A percentile compares a stretch with the other conserved stretches of the same genome.
These are phyloP conservation scores for Aspergillus fijiensis DNA, from an alignment of 2,329 filamentous ascomycete species.

Conservation along the genomic window DNA sequence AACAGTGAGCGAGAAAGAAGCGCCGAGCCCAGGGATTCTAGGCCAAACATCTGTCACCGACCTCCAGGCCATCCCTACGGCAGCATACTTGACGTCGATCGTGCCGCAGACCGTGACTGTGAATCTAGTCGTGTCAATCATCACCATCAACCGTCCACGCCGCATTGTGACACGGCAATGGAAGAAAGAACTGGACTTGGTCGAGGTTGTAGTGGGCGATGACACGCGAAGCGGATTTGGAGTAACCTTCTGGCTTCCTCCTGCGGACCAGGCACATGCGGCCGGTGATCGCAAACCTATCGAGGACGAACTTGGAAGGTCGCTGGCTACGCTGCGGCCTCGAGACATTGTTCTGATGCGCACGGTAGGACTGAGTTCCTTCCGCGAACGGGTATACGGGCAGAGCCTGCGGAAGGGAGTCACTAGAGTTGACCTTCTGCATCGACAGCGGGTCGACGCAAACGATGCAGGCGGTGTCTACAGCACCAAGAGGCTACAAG, in stretches of 20 bases:
- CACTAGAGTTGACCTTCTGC: conserved; percentile 68
- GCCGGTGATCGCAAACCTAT: conserved; percentile 11
- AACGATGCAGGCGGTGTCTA: conserved; percentile 60
- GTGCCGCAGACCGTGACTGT: conserved; percentile 78
- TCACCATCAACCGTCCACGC: conserved; percentile 67
- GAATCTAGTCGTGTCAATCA: conserved; percentile 76
- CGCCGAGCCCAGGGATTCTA: conserved; percentile 19
- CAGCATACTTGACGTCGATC: conserved; percentile 64
- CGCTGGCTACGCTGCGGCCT: conserved; percentile 54
- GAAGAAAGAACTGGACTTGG: conserved; percentile 58
- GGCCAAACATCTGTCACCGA: conserved; percentile 56
- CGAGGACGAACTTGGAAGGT: conserved; percentile 39
- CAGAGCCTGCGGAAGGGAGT: conserved; percentile 73
- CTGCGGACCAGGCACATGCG: conserved; percentile 23
- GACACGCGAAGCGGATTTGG: conserved; percentile 78
- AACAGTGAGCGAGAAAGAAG: conserved; percentile 17
- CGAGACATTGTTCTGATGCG: conserved; percentile 78
- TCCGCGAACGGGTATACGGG: conserved; percentile 75
- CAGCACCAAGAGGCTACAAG: conserved; percentile 49
- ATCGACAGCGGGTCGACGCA: conserved; percentile 54
- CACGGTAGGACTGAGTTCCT: conserved; percentile 76
- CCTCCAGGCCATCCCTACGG: conserved; percentile 68
- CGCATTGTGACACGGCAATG: conserved; percentile 62
- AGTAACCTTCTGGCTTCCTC: conserved; percentile 77
- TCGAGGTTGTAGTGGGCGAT: conserved; percentile 80